Evolutionary conservation across 345 rosid species (phyloP), one percentile per base, ranked within the genome.

Genomic region (Abelmoschus esculentus): DNA sequence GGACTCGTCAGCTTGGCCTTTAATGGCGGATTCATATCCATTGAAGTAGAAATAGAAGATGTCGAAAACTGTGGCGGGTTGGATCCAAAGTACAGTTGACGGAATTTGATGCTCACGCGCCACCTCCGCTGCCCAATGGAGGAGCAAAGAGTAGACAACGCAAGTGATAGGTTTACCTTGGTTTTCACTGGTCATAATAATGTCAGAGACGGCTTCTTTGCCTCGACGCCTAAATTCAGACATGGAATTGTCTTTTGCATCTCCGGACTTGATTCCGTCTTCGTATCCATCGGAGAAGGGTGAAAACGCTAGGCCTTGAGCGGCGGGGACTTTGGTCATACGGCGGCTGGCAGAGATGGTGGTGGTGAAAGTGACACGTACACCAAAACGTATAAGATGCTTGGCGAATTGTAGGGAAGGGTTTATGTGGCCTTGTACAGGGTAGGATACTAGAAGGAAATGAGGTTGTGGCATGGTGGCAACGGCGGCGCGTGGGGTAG

Each of bases 341-440:
- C 77, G 85, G 55, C 87, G 84, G 72, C 7, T 61, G 58, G 83
- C 86, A 7, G 70, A 74, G 76, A 83, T 1, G 2, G 67, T 46
- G 31, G 85, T 89, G 44, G 82, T 60, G 32, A 82, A 78, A 64
- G 96, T 91, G 71, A 89, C 89, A 1, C 36, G 77, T 1, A 74
- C 80, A 0, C 97, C 93, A 3, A 66, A 26, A 68, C 77, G 71
- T 28, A 84, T 52, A 49, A 91, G 83, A 28, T 86, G 83, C 79
- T 81, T 85, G 67, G 93, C 89, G 44, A 89, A 77, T 22, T 83
- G 82, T 60, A 87, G 80, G 31, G 76, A 26, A 0, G 96, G 97
- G 76, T 89, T 91, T 18, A 91, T 74, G 79, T 89, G 96, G 61
- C 97, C 97, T 73, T 84, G 91, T 0, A 80, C 83, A 0, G 92